A percentile compares a stretch with the other conserved stretches of the same genome.
phyloP scores from a whole-genome alignment of 2,329 filamentous ascomycete genomes.

The Fonsecaea monophora region DNA sequence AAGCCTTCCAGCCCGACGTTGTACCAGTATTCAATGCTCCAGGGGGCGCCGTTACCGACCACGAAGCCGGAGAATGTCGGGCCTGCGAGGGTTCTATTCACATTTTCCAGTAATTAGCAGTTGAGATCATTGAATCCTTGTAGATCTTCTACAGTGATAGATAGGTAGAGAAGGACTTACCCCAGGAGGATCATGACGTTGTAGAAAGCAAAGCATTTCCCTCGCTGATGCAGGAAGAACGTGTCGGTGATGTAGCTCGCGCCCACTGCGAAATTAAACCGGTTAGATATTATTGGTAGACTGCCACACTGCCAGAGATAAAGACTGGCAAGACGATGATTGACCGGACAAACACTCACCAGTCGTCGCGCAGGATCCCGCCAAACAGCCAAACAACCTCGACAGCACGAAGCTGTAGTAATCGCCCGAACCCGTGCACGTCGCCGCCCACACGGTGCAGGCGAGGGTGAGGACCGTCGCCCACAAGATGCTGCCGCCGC shows the following conservation, averaged over 20 bases:
- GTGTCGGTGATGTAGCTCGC: conserved; percentile 47
- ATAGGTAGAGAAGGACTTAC: conserved; percentile 35
- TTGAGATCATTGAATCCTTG: conserved; percentile 17
- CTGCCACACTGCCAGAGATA: no score
- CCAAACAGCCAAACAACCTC: conserved; percentile 33
- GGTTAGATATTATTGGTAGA: no score
- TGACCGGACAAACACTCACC: neutral
- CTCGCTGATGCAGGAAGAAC: conserved; percentile 54
- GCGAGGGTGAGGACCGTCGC: conserved; percentile 33
- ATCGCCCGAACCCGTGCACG: conserved; percentile 38
- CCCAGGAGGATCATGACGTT: conserved; percentile 49
- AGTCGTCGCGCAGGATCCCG: conserved; percentile 6
- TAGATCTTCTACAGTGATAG: neutral
- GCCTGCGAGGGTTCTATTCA: conserved; percentile 38
- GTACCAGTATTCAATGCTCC: conserved; percentile 54
- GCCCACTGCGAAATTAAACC: conserved; percentile 6
- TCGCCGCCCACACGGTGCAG: conserved; percentile 40
- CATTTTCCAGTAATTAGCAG: conserved; percentile 28
- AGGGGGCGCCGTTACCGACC: conserved; percentile 44
- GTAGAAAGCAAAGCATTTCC: conserved; percentile 49
- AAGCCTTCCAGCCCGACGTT: conserved; percentile 48
- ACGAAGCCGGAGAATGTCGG: conserved; percentile 49
- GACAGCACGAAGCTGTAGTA: conserved; percentile 38
- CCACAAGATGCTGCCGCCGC: conserved; percentile 40
- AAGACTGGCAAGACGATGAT: no score